Conservation (phyloP, 2,329 filamentous ascomycete species). For the Fusarium setosum region DNA sequence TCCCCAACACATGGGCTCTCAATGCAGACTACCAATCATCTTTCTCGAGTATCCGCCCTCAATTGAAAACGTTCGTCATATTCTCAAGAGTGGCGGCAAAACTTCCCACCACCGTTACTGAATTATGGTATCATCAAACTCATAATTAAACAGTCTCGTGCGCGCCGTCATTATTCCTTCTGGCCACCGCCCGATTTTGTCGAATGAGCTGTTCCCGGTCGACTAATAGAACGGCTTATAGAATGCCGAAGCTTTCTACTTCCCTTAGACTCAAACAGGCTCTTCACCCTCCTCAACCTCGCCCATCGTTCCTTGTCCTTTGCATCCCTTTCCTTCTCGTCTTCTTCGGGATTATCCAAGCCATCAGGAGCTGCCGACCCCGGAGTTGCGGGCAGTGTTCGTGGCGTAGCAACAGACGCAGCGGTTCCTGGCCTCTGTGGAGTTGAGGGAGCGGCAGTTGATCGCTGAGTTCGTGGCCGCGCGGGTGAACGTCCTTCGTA, state of each 20-base stretch:
- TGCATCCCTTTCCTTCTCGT: conserved; percentile 59
- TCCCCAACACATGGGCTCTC: neutral
- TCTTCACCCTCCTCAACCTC: conserved; percentile 77
- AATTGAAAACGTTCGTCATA: neutral
- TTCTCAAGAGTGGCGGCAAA: neutral
- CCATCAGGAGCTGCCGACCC: conserved; percentile 16
- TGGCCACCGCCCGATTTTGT: conserved; percentile 35
- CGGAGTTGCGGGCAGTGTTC: conserved; percentile 12
- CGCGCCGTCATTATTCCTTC: conserved; percentile 22
- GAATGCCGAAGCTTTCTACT: conserved; percentile 62
- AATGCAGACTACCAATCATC: neutral
- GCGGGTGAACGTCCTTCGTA: conserved; percentile 46
- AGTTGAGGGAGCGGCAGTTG: conserved; percentile 34
- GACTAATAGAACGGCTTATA: conserved; percentile 48
- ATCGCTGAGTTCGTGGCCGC: conserved; percentile 19
- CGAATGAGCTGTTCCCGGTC: conserved; percentile 55
- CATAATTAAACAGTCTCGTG: neutral
- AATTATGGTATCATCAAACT: conserved; percentile 19
- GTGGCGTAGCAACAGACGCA: conserved; percentile 26
- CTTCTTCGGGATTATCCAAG: conserved; percentile 44
- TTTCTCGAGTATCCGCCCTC: neutral
- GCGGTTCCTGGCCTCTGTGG: conserved; percentile 31
- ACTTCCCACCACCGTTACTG: neutral
- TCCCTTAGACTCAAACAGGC: conserved; percentile 74
- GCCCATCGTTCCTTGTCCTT: conserved; percentile 81